These are phyloP conservation scores for Cyclotella atomus DNA, from an alignment of 108 stramenopile genomes.

Conservation along the genomic window DNA sequence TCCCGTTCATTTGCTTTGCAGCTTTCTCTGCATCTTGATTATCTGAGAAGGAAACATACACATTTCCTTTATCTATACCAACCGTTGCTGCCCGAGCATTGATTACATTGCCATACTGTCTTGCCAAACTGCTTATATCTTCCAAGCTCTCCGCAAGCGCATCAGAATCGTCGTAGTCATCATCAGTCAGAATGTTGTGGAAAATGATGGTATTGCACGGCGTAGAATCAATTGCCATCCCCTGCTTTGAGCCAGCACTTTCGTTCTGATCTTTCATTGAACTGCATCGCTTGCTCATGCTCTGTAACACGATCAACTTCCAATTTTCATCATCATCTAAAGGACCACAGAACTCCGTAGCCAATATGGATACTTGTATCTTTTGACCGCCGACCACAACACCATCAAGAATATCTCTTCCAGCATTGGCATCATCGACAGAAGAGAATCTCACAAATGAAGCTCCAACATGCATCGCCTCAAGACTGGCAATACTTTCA, in stretches of 20 bases:
- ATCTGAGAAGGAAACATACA: conserved; percentile 29
- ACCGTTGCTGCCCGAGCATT: conserved; percentile 17
- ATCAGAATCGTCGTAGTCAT: conserved; percentile 79
- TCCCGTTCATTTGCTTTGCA: conserved; percentile 42
- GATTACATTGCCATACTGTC: conserved; percentile 38
- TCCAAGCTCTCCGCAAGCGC: conserved; percentile 72
- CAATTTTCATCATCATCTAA: conserved; percentile 17
- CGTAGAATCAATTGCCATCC: not conserved
- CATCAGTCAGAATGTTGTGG: conserved; percentile 65
- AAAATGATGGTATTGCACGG: conserved; percentile 42
- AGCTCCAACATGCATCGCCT: conserved; percentile 19
- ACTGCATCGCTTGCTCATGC: not conserved
- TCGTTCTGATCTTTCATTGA: not conserved
- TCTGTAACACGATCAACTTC: conserved; percentile 9
- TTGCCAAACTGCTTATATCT: conserved; percentile 62
- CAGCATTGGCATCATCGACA: conserved; percentile 55
- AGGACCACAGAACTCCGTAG: not conserved
- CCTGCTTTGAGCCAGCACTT: not conserved
- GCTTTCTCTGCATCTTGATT: conserved; percentile 27
- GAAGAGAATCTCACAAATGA: conserved; percentile 64
- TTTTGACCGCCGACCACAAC: conserved; percentile 65
- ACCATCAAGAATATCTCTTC: conserved; percentile 66
- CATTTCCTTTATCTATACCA: conserved; percentile 29
- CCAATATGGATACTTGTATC: conserved; percentile 19
- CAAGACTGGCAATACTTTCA: not conserved